A percentile compares a stretch with the other conserved stretches of the same genome.
phyloP scores from a whole-genome alignment of 345 rosid genomes.

The Lagerstroemia speciosa region DNA sequence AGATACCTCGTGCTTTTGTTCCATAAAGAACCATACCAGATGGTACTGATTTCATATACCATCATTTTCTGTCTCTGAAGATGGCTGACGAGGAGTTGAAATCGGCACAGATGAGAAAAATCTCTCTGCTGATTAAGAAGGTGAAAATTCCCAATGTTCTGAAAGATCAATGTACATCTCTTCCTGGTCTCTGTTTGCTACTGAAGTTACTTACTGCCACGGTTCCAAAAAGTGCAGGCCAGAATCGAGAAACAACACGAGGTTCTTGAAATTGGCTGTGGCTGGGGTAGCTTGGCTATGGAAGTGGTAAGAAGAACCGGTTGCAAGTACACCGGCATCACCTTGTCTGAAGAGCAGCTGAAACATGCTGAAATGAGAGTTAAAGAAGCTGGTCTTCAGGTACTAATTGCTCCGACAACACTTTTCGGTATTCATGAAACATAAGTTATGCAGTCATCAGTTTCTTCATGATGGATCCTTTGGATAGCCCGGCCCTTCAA shows the following conservation, averaged over 20 bases:
- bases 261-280: slow-evolving; percentile 83
- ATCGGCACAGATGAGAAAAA: slow-evolving; percentile 70
- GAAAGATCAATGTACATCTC: neutral
- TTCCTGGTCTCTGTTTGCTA: neutral
- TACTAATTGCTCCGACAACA: slow-evolving; percentile 6
- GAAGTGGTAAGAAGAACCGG: slow-evolving; percentile 81
- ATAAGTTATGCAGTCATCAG: neutral
- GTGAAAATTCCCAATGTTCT: slow-evolving; percentile 17
- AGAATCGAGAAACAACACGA: slow-evolving; percentile 48
- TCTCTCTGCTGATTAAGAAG: slow-evolving; percentile 57
- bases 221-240: slow-evolving; percentile 25
- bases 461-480: no score
- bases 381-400: slow-evolving; percentile 86
- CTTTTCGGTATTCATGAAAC: neutral
- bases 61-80: slow-evolving; percentile 18
- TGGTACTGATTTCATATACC: neutral
- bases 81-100: slow-evolving; percentile 55
- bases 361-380: slow-evolving; percentile 60
- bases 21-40: neutral
- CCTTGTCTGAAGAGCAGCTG: slow-evolving; percentile 69
- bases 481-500: no score
- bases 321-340: slow-evolving; percentile 80
- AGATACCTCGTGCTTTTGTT: neutral
- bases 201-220: neutral
- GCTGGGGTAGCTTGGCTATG: slow-evolving; percentile 90